Conservation (phyloP, 768 basidiomycete genomes). For the Ramaria sp. region DNA sequence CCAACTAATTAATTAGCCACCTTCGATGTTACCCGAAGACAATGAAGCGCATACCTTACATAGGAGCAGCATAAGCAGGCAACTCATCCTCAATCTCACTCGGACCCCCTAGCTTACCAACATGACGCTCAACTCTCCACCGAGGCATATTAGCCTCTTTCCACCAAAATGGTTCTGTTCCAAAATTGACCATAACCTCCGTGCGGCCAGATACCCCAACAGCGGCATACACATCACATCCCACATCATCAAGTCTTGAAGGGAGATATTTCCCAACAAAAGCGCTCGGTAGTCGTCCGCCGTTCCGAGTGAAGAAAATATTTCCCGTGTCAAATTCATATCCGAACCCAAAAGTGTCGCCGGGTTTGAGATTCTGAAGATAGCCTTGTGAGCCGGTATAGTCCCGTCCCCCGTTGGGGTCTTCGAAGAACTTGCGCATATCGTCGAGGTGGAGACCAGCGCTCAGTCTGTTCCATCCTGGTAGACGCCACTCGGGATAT, state of each 20-base stretch:
- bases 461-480: slow-evolving; percentile 62
- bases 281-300: slow-evolving; percentile 40
- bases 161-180: slow-evolving; percentile 48
- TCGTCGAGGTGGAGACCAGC: slow-evolving; percentile 61
- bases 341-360: slow-evolving; percentile 52
- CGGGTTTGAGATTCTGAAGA: slow-evolving; percentile 25
- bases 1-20: no score
- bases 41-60: slow-evolving; percentile 7
- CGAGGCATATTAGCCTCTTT: slow-evolving; percentile 52
- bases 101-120: slow-evolving; percentile 34
- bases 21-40: no score
- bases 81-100: slow-evolving; percentile 33
- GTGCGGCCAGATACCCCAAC: slow-evolving; percentile 37
- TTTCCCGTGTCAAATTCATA: slow-evolving; percentile 42
- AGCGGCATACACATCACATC: slow-evolving; percentile 52
- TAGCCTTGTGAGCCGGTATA: slow-evolving; percentile 24
- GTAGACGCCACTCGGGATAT: slow-evolving; percentile 54
- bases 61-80: slow-evolving; percentile 20
- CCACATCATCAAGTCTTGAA: slow-evolving; percentile 16
- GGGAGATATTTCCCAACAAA: slow-evolving; percentile 52
- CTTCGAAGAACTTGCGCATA: slow-evolving; percentile 63
- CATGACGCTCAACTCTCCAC: slow-evolving; percentile 54
- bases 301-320: slow-evolving; percentile 60
- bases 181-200: slow-evolving; percentile 56
- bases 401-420: slow-evolving; percentile 51